Evolutionary conservation across 257 asterid species (phyloP).

Genomic region (Agastache rugosa): DNA sequence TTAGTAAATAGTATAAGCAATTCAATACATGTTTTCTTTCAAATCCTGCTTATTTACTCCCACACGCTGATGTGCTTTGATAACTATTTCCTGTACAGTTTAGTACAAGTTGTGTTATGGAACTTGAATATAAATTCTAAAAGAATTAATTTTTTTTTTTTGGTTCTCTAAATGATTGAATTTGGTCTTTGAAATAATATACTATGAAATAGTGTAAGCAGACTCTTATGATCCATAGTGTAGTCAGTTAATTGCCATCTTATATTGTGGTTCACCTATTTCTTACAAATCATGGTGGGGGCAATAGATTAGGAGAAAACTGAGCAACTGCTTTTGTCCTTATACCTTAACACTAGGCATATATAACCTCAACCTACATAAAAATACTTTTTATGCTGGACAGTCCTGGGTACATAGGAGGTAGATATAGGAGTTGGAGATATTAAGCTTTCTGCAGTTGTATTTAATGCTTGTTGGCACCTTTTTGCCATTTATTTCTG

Average conservation of each 20-base stretch:
- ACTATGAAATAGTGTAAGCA: background rate
- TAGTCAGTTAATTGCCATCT: background rate
- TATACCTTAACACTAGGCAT: background rate
- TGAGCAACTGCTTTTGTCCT: constrained; percentile 12
- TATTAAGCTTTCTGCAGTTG: constrained; percentile 15
- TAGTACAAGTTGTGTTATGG: background rate
- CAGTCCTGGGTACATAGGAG: constrained; percentile 10
- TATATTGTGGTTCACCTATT: constrained; percentile 22
- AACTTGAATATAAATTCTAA: constrained; percentile 9
- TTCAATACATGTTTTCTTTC: constrained; percentile 1
- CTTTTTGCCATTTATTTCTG: constrained; percentile 26
- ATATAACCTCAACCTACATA: constrained; percentile 21
- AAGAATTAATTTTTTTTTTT: background rate
- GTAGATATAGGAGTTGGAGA: constrained; percentile 21
- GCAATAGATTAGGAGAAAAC: constrained; percentile 13
- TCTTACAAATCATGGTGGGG: constrained; percentile 12
- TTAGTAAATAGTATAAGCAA: constrained; percentile 10
- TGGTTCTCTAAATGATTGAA: constrained; percentile 22
- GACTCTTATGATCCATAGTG: background rate
- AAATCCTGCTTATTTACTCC: constrained; percentile 9
- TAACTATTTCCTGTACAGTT: background rate
- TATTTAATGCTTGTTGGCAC: constrained; percentile 21
- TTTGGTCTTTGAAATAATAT: constrained; percentile 26
- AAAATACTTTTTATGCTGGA: constrained; percentile 18
- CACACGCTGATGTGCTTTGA: constrained; percentile 18